A percentile compares a stretch with the other conserved stretches of the same genome.
Evolutionary conservation across 2,329 filamentous ascomycete genomes (phyloP).

Genomic region (Tolypocladium album): DNA sequence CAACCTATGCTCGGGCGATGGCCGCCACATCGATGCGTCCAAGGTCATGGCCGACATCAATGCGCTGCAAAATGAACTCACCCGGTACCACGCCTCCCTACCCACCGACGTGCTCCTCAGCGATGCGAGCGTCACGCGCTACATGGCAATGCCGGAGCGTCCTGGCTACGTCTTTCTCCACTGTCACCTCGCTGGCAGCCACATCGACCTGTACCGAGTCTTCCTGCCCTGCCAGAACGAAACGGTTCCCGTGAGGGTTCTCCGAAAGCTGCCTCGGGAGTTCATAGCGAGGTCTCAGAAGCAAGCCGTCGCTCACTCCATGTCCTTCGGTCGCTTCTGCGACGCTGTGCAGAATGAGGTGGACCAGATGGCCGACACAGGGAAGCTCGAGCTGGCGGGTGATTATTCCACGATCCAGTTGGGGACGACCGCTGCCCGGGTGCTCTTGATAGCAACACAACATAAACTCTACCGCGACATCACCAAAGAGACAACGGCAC

Average conservation of each 20-base stretch:
- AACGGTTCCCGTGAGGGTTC: conserved; percentile 18
- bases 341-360: conserved; percentile 20
- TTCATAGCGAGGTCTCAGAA: conserved; percentile 25
- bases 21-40: conserved; percentile 20
- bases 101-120: conserved; percentile 21
- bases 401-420: conserved; percentile 21
- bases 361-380: conserved; percentile 12
- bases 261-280: conserved; percentile 21
- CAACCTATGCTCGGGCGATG: conserved; percentile 12
- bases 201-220: conserved; percentile 29
- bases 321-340: conserved; percentile 25
- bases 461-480: conserved; percentile 23
- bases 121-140: conserved; percentile 21
- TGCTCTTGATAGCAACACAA: conserved; percentile 24
- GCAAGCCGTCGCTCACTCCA: conserved; percentile 27
- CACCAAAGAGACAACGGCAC: conserved; percentile 23
- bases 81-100: conserved; percentile 22
- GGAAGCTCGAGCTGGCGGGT: conserved; percentile 15
- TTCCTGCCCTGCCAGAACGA: conserved; percentile 24
- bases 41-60: conserved; percentile 25
- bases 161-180: conserved; percentile 26
- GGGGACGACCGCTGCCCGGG: conserved; percentile 16
- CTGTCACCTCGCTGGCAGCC: conserved; percentile 21
- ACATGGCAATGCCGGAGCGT: conserved; percentile 18
- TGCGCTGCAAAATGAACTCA: conserved; percentile 24